Conservation (phyloP, 192 early-diverging fungal species). For the Dissophora ornata region DNA sequence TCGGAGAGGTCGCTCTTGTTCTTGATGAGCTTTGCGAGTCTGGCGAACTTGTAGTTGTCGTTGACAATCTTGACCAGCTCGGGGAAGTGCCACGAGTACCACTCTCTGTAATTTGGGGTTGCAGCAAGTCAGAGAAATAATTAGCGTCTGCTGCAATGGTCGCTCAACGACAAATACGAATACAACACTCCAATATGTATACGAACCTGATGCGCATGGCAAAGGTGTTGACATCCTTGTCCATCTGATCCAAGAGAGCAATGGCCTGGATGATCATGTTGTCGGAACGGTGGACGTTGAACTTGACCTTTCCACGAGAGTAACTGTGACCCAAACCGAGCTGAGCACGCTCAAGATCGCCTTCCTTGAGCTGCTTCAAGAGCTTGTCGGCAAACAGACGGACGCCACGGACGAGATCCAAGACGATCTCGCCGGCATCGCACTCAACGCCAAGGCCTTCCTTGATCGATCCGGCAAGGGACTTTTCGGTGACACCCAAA, state of each 20-base stretch:
- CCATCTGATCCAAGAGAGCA: constrained; percentile 94
- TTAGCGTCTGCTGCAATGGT: too few relatives aligned
- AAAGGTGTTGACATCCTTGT: constrained; percentile 99
- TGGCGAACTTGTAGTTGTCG: constrained; percentile 94
- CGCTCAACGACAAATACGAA: too few relatives aligned
- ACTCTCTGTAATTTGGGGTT: constrained; percentile 74
- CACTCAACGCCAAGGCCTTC: constrained; percentile 81
- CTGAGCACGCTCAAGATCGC: constrained; percentile 93
- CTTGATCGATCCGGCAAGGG: constrained; percentile 81
- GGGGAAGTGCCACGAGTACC: constrained; percentile 99
- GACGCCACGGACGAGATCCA: constrained; percentile 94
- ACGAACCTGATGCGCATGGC: constrained; percentile 88
- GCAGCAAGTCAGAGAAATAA: not conserved
- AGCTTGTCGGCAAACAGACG: constrained; percentile 91
- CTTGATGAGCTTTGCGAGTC: constrained; percentile 86
- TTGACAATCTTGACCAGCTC: constrained; percentile 96
- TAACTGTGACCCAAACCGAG: constrained; percentile 98
- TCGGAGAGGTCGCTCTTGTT: constrained; percentile 92
- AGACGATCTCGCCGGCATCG: constrained; percentile 81
- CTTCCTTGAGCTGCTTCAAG: constrained; percentile 88
- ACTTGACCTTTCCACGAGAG: constrained; percentile 99
- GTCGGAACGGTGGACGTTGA: constrained; percentile 98
- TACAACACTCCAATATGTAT: too few relatives aligned
- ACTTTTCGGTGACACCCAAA: constrained; percentile 91
- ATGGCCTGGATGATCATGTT: constrained; percentile 94